phyloP scores from a whole-genome alignment of 495 filamentous ascomycete species.

The Stereocaulon alpinum region DNA sequence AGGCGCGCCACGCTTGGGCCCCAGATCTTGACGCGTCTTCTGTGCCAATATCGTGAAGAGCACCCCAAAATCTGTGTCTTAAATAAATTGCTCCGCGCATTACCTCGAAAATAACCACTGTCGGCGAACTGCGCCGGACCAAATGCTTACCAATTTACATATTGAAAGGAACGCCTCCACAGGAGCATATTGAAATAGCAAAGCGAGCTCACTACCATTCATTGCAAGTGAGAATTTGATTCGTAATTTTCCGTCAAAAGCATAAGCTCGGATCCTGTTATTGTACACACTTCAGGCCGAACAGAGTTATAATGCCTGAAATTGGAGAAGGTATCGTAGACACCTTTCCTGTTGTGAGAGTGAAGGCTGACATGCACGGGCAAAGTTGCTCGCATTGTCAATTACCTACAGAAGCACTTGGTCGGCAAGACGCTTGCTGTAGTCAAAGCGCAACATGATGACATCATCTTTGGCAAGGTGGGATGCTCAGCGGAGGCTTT shows the following conservation, averaged over 20 bases:
- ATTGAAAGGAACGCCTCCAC: too few species aligned
- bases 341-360: background rate
- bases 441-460: slow-evolving; percentile 64
- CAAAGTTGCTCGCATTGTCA: slow-evolving; percentile 67
- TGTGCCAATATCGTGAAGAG: background rate
- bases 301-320: slow-evolving; percentile 56
- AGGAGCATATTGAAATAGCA: too few species aligned
- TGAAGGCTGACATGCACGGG: background rate
- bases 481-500: slow-evolving; percentile 67
- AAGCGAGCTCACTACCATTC: too few species aligned
- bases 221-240: too few species aligned
- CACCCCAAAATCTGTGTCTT: too few species aligned
- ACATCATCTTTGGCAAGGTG: slow-evolving; percentile 76
- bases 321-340: slow-evolving; percentile 53
- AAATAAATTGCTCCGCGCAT: too few species aligned
- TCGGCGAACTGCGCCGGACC: too few species aligned
- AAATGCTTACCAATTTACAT: too few species aligned
- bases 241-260: too few species aligned
- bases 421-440: slow-evolving; percentile 69
- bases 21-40: background rate
- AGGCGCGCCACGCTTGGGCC: background rate
- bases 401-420: slow-evolving; percentile 68
- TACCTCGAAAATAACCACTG: too few species aligned
- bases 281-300: too few species aligned
- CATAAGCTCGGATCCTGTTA: too few species aligned